phyloP scores from a whole-genome alignment of 169 alveolate species.

The Plasmodium reichenowi region DNA sequence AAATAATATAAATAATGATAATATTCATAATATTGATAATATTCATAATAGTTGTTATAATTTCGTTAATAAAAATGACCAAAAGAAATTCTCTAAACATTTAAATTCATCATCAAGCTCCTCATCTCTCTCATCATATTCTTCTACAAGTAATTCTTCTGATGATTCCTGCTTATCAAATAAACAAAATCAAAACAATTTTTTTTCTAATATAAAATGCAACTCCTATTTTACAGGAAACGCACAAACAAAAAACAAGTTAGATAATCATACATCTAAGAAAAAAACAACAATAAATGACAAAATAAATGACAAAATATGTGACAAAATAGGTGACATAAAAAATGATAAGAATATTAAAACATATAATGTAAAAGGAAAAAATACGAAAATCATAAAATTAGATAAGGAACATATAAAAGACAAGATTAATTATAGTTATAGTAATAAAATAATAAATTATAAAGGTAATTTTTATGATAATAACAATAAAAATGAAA shows the following conservation, averaged over 20 bases:
- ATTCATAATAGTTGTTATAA: no score
- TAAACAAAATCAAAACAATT: no score
- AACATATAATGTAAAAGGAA: background rate
- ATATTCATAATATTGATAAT: background rate
- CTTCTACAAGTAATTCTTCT: no score
- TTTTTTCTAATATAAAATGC: no score
- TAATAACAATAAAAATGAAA: background rate
- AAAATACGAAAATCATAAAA: background rate
- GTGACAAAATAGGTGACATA: background rate
- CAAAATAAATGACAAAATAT: background rate
- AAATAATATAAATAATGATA: constrained; percentile 1
- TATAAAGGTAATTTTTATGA: constrained; percentile 25
- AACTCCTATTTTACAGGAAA: no score
- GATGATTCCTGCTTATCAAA: no score
- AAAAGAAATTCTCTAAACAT: no score
- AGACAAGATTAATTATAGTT: background rate
- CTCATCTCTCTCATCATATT: no score
- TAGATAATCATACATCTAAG: background rate
- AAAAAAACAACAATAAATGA: background rate
- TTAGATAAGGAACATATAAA: background rate
- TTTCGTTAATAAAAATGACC: no score
- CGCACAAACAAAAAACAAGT: no score
- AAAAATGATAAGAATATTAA: background rate
- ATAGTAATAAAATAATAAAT: background rate
- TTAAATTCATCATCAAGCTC: no score